These are phyloP conservation scores for Hymenoscyphus fructigenus DNA, from an alignment of 2,329 filamentous ascomycete species.

Conservation along the genomic window DNA sequence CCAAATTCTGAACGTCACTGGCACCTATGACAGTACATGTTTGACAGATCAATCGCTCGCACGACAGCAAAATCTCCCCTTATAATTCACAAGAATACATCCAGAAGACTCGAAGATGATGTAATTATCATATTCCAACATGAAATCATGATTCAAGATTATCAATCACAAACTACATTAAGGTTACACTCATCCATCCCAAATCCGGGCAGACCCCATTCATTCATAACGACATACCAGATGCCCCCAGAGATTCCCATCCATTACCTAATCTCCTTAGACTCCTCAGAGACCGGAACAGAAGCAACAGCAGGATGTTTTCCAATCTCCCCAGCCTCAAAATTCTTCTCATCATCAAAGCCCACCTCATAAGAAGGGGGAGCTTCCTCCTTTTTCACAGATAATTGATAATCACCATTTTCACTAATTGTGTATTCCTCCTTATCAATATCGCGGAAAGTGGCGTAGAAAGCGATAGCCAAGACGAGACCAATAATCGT, in stretches of 20 bases:
- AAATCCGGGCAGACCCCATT: background rate
- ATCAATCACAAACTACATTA: background rate
- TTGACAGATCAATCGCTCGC: too few species aligned
- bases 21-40: too few species aligned
- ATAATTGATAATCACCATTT: constrained; percentile 3
- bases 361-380: background rate
- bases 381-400: background rate
- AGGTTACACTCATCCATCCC: background rate
- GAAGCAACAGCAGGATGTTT: background rate
- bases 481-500: constrained; percentile 46
- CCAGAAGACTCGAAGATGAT: background rate
- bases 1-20: too few species aligned
- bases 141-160: background rate
- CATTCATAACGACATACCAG: background rate
- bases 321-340: background rate
- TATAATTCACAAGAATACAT: background rate
- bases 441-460: constrained; percentile 37
- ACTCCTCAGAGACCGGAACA: background rate
- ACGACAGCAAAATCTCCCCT: too few species aligned
- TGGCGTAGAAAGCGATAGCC: constrained; percentile 46
- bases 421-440: constrained; percentile 40
- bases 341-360: constrained; percentile 7
- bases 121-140: background rate
- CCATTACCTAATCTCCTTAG: constrained; percentile 1
- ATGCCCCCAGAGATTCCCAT: background rate